phyloP scores from a whole-genome alignment of 805 yeast genomes.

The Scheffersomyces coipomensis region DNA sequence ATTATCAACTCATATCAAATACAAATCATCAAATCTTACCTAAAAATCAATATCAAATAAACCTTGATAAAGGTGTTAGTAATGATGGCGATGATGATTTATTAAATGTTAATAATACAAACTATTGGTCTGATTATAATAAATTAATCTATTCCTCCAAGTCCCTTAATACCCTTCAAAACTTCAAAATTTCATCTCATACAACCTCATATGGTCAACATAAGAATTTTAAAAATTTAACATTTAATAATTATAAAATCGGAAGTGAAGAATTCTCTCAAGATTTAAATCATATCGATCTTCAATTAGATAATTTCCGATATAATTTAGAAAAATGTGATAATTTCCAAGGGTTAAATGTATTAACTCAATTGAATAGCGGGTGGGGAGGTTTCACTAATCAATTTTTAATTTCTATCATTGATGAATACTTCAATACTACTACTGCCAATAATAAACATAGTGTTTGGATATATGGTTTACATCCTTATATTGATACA shows the following conservation, averaged over 20 bases:
- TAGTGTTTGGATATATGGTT: slow-evolving; percentile 35
- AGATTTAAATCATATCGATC: slow-evolving; percentile 22
- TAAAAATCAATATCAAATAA: slow-evolving; percentile 61
- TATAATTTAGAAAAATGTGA: slow-evolving; percentile 74
- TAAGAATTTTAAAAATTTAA: slow-evolving; percentile 28
- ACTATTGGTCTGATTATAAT: slow-evolving; percentile 80
- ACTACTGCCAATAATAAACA: slow-evolving; percentile 34
- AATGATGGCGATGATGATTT: slow-evolving; percentile 11
- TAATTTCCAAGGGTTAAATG: slow-evolving; percentile 64
- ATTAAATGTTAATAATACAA: slow-evolving; percentile 42
- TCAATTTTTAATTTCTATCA: slow-evolving; percentile 48
- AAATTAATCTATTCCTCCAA: slow-evolving; percentile 65
- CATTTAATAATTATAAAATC: slow-evolving; percentile 46
- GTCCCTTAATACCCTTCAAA: slow-evolving; percentile 49
- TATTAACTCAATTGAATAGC: slow-evolving; percentile 67
- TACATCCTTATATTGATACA: slow-evolving; percentile 6
- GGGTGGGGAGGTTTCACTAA: slow-evolving; percentile 83
- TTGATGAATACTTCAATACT: slow-evolving; percentile 63
- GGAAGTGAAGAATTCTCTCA: slow-evolving; percentile 63
- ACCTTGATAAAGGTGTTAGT: slow-evolving; percentile 50
- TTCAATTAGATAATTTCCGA: slow-evolving; percentile 55
- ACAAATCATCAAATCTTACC: slow-evolving; percentile 17
- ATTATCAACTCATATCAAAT: not conserved
- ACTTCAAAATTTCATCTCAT: slow-evolving; percentile 52
- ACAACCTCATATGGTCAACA: slow-evolving; percentile 9